A percentile compares a stretch with the other conserved stretches of the same genome.
phyloP scores from a whole-genome alignment of 2,329 filamentous ascomycete species.

The Helicocarpus griseus region DNA sequence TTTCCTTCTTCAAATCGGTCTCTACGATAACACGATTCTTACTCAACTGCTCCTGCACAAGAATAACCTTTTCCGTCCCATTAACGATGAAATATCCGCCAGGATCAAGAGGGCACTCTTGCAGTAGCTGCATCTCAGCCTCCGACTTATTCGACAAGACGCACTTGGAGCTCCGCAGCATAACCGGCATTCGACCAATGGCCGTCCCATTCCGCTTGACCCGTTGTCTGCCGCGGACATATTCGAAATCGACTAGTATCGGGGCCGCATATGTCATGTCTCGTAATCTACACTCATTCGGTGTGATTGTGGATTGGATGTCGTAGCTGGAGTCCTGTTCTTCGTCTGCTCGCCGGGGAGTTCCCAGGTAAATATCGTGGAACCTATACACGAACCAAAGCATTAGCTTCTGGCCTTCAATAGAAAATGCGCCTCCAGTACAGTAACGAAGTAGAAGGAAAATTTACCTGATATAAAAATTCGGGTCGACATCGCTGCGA shows the following conservation, averaged over 20 bases:
- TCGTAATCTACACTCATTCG: slow-evolving; percentile 90
- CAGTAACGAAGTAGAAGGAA: background rate
- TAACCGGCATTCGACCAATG: slow-evolving; percentile 88
- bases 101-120: slow-evolving; percentile 91
- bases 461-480: slow-evolving; percentile 71
- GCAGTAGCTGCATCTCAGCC: slow-evolving; percentile 78
- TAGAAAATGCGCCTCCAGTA: background rate
- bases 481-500: slow-evolving; percentile 82
- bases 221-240: slow-evolving; percentile 71
- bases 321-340: slow-evolving; percentile 44
- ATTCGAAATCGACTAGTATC: slow-evolving; percentile 85
- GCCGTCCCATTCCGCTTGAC: slow-evolving; percentile 63
- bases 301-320: slow-evolving; percentile 55
- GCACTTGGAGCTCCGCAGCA: slow-evolving; percentile 94
- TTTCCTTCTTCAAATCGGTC: slow-evolving; percentile 78
- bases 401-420: background rate
- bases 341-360: slow-evolving; percentile 68
- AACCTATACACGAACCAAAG: slow-evolving; percentile 41
- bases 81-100: slow-evolving; percentile 97
- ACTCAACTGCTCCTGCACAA: slow-evolving; percentile 96
- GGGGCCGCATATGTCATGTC: slow-evolving; percentile 98
- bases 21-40: slow-evolving; percentile 99
- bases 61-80: slow-evolving; percentile 95
- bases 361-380: slow-evolving; percentile 78
- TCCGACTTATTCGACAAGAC: slow-evolving; percentile 76